Conservation (phyloP, 768 basidiomycete genomes). For the Podaxis pistillaris region DNA sequence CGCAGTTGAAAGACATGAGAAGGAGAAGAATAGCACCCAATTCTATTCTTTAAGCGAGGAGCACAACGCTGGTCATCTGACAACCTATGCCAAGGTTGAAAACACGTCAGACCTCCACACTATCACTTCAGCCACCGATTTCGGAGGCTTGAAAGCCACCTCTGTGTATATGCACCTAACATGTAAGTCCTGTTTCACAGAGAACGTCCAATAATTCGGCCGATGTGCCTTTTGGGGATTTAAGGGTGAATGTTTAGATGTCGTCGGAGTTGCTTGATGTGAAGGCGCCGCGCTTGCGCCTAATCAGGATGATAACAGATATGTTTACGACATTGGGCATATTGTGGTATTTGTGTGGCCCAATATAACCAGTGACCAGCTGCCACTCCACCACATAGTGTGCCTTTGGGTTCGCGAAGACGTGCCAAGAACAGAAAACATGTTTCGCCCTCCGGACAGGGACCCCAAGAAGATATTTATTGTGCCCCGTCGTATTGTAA, state of each 20-base stretch:
- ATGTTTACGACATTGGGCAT: neutral
- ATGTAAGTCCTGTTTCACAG: neutral
- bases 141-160: neutral
- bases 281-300: too few species aligned
- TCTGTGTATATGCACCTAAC: neutral
- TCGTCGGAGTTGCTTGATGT: neutral
- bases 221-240: slow-evolving; percentile 8
- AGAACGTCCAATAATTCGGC: neutral
- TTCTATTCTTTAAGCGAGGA: neutral
- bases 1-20: slow-evolving; percentile 8
- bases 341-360: neutral
- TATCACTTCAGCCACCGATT: neutral
- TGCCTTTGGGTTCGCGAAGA: neutral
- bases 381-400: neutral
- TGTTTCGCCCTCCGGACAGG: neutral
- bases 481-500: neutral
- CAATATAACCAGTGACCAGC: neutral
- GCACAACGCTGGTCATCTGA: slow-evolving; percentile 6
- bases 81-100: neutral
- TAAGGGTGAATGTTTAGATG: neutral
- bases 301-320: neutral
- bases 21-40: neutral
- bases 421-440: neutral
- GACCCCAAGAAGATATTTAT: neutral
- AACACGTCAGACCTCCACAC: neutral